phyloP scores from a whole-genome alignment of 2,329 filamentous ascomycete species.

The Trichoderma arundinaceum region DNA sequence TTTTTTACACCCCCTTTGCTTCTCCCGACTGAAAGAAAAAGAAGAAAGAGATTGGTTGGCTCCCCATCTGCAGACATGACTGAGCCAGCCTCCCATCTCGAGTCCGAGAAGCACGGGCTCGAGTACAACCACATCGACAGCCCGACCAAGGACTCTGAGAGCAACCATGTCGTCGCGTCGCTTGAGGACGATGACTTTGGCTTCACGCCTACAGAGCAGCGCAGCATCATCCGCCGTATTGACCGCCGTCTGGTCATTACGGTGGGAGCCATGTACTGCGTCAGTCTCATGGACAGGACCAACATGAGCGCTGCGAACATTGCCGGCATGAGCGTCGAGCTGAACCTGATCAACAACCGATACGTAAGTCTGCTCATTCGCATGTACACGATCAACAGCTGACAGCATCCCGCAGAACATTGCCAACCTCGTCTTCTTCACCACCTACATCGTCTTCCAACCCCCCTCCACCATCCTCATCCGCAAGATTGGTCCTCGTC shows the following conservation, averaged over 20 bases:
- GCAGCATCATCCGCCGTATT: constrained; percentile 69
- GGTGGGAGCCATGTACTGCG: constrained; percentile 72
- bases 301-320: constrained; percentile 76
- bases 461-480: constrained; percentile 72
- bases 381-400: not conserved
- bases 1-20: not conserved
- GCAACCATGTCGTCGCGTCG: constrained; percentile 54
- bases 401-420: constrained; percentile 54
- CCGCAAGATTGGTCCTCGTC: constrained; percentile 67
- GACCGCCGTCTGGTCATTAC: constrained; percentile 69
- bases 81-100: constrained; percentile 32
- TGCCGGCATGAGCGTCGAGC: constrained; percentile 64
- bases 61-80: constrained; percentile 36
- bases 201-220: constrained; percentile 67
- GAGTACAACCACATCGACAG: constrained; percentile 39
- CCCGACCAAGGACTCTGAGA: constrained; percentile 37
- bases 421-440: constrained; percentile 74
- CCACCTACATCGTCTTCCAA: constrained; percentile 74
- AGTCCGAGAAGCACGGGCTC: constrained; percentile 37
- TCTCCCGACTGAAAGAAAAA: not conserved
- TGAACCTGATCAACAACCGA: constrained; percentile 53
- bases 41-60: not conserved
- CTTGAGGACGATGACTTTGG: constrained; percentile 47
- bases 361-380: constrained; percentile 46
- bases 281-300: constrained; percentile 78